Base-by-base conservation (phyloP, 768 basidiomycete genomes). In the Auricularia sp. region DNA sequence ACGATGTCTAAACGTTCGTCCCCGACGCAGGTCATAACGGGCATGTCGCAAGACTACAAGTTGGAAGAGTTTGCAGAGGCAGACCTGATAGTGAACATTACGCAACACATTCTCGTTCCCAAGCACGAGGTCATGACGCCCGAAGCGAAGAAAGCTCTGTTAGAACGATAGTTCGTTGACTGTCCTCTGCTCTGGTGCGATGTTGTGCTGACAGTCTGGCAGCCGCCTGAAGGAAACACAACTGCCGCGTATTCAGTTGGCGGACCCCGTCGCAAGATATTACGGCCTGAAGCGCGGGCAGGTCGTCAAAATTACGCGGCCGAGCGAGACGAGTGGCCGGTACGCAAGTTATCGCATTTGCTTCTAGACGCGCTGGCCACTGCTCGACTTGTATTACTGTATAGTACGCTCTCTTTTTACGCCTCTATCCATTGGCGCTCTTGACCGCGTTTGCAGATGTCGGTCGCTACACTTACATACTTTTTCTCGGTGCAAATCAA, bases 201-300 rank as follows among this genome's bases (percentile, higher is more conserved):
- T 54, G 61, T 51, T 65, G 69, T 61, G 67, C 44, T 63, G 39
- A 61, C 64, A 2, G 51, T 66, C 63, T 33, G 45, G 29, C 70
- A 99, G 96, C 77, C 96, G 97, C 67, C 78, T 99, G 65, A 96
- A 96, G 76, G 97, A 98, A 73, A 98, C 96, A 1, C 97, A 99
- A 72, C 81, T 99, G 64, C 97, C 97, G 61, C 91, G 97, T 29
- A 98, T 99, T 68, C 95, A 98, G 77, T 76, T 97, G 54, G 87
- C 89, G 34, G 97, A 99, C 75, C 97, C 97, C 10, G 96, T 99
- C n/a, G 94, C 97, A 51, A 86, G 95, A 66, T 98, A 99, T 76
- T 99, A 98, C 78, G 97, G 97, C 62, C 84, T 99, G 65, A 84
- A 87, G 70, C 85, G 97, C 62, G 95, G 96, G 34, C 93, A 96